A percentile compares a stretch with the other conserved stretches of the same genome.
Evolutionary conservation across 345 rosid genomes (phyloP).

Genomic region (Ailanthus altissimus): DNA sequence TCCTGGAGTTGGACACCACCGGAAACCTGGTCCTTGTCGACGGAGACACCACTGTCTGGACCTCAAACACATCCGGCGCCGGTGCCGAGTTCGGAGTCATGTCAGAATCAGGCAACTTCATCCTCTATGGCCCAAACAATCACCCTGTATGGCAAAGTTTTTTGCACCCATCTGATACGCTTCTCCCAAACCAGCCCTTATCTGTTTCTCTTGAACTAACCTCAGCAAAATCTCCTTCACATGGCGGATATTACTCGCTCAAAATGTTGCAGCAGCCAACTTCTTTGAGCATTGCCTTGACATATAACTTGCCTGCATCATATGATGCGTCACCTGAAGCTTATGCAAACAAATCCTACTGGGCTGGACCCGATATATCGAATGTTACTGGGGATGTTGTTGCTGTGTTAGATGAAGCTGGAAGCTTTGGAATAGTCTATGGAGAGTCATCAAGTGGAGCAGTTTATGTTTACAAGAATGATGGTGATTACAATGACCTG

Average conservation of each 20-base stretch:
- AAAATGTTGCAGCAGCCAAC: slow-evolving; percentile 85
- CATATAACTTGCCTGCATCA: slow-evolving; percentile 52
- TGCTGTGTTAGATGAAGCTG: slow-evolving; percentile 69
- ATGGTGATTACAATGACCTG: slow-evolving; percentile 51
- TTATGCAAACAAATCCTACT: slow-evolving; percentile 72
- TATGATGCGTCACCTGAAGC: slow-evolving; percentile 34
- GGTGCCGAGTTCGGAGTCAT: slow-evolving; percentile 54
- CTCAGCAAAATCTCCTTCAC: slow-evolving; percentile 44
- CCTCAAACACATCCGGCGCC: slow-evolving; percentile 68
- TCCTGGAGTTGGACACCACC: slow-evolving; percentile 66
- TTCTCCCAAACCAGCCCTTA: slow-evolving; percentile 84
- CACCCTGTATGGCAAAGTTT: slow-evolving; percentile 75
- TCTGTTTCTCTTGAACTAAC: slow-evolving; percentile 68
- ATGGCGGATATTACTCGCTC: slow-evolving; percentile 70
- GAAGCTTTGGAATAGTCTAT: slow-evolving; percentile 82
- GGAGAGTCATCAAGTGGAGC: slow-evolving; percentile 77
- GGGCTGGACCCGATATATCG: slow-evolving; percentile 86
- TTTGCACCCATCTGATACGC: slow-evolving; percentile 75
- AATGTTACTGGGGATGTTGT: slow-evolving; percentile 80
- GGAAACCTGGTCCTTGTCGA: slow-evolving; percentile 79
- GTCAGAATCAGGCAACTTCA: slow-evolving; percentile 83
- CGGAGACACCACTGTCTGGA: slow-evolving; percentile 50
- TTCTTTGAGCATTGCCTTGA: slow-evolving; percentile 80
- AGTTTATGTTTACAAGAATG: slow-evolving; percentile 73
- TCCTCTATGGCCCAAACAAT: slow-evolving; percentile 46